Base-by-base conservation (phyloP, 345 rosid genomes). In the Eucalyptus curtisii region DNA sequence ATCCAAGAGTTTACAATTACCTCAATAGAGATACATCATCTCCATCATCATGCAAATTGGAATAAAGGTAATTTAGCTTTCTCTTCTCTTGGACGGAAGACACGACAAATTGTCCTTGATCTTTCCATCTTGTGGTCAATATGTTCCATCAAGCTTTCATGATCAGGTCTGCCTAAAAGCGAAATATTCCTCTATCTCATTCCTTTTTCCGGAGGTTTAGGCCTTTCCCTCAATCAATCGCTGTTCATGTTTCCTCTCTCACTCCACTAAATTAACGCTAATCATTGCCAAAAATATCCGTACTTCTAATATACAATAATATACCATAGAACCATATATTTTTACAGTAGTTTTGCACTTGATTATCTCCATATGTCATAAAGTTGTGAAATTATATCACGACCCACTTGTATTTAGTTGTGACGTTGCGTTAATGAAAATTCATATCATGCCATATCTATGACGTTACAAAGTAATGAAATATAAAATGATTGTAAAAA, bases 391-490 rank as follows among this genome's bases (percentile, higher is more conserved):
- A 76, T 20, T 37, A 37, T 76, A 76, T 76, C 15, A 10, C 4
- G 3, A 40, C 5, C 8, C 0, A 1, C 47, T 40, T 76, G 16
- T 8, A 20, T 3, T 20, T 76, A 76, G 0, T n/a, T n/a, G n/a
- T n/a, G n/a, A n/a, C n/a, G n/a, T n/a, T n/a, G n/a, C n/a, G n/a
- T n/a, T n/a, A n/a, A n/a, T n/a, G n/a, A 76, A 20, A 76, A 20
- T 2, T 40, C 30, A 10, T 37, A 76, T 20, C 24, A 4, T 33
- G 42, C 2, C 40, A 33, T 68, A 20, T 40, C 1, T 3, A 76
- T 2, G 1, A 0, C 1, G 0, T 40, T 20, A 6, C 2, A 7
- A 2, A 40, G 3, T 8, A 40, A 20, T 6, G 4, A 2, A 8
- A 37, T 33, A 10, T 2, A 37, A 16, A 17, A 68, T 31, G 42